Evolutionary conservation across 129 eudicot genomes (phyloP).

Genomic region (Lonicera japonica): DNA sequence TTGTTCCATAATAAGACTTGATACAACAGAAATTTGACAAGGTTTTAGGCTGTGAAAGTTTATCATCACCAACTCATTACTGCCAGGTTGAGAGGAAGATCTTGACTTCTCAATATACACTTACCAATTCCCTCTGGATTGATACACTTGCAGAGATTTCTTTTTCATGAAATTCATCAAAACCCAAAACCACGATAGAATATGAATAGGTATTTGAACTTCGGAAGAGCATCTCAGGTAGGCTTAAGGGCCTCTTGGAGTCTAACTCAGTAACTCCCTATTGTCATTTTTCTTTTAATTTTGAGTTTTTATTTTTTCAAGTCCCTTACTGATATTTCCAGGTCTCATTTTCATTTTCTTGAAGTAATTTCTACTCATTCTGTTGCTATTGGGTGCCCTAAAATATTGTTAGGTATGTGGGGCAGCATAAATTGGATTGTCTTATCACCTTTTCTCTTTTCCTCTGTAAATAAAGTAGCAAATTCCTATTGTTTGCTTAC

Average conservation of each 20-base stretch:
- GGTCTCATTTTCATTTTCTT: not conserved
- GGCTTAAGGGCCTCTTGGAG: too few species aligned
- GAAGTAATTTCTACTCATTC: not conserved
- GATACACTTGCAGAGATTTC: not conserved
- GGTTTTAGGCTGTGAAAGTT: not conserved
- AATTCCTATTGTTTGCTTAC: too few species aligned
- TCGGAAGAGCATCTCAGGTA: not conserved
- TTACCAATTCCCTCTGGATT: not conserved
- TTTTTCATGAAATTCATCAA: not conserved
- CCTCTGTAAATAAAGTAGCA: too few species aligned
- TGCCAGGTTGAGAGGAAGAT: not conserved
- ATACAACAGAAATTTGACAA: not conserved
- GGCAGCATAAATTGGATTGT: too few species aligned
- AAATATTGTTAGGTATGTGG: not conserved
- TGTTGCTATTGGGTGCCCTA: not conserved
- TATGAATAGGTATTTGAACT: not conserved
- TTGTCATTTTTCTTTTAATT: not conserved
- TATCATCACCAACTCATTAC: not conserved
- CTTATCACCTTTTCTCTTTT: too few species aligned
- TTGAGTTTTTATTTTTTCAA: too few species aligned
- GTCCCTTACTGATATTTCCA: too few species aligned
- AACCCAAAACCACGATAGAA: not conserved
- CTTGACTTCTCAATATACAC: not conserved
- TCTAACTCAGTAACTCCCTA: too few species aligned
- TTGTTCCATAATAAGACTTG: not conserved